phyloP scores from a whole-genome alignment of 495 filamentous ascomycete species.

The Hyaloscypha hepaticicola region DNA sequence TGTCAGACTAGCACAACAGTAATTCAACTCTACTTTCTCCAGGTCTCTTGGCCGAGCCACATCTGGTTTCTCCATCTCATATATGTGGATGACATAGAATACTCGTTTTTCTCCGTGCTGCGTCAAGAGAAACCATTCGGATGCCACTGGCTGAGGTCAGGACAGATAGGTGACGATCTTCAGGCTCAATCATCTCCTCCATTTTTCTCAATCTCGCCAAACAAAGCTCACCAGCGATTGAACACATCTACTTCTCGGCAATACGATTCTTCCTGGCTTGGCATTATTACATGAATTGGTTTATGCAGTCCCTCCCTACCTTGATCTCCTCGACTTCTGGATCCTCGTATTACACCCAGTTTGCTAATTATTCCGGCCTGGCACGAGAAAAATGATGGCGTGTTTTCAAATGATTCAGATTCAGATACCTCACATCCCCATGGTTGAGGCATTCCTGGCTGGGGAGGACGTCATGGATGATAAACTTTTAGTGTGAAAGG shows the following conservation, averaged over 20 bases:
- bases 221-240: background rate
- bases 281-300: background rate
- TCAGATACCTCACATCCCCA: background rate
- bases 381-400: background rate
- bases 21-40: constrained; percentile 17
- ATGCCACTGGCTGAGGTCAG: constrained; percentile 6
- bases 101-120: background rate
- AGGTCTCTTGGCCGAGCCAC: constrained; percentile 1
- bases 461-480: no score
- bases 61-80: background rate
- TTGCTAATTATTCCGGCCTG: constrained; percentile 7
- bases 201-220: background rate
- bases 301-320: background rate
- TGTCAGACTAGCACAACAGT: constrained; percentile 1
- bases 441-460: no score
- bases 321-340: background rate
- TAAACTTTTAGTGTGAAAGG: no score
- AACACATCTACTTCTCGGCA: background rate
- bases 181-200: constrained; percentile 12
- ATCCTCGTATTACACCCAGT: background rate
- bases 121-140: background rate
- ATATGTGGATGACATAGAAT: background rate
- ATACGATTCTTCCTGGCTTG: background rate
- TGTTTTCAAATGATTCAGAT: background rate
- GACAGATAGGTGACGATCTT: constrained; percentile 2